These are phyloP conservation scores for Ceratocystis variospora DNA, from an alignment of 2,329 filamentous ascomycete genomes.

Conservation along the genomic window DNA sequence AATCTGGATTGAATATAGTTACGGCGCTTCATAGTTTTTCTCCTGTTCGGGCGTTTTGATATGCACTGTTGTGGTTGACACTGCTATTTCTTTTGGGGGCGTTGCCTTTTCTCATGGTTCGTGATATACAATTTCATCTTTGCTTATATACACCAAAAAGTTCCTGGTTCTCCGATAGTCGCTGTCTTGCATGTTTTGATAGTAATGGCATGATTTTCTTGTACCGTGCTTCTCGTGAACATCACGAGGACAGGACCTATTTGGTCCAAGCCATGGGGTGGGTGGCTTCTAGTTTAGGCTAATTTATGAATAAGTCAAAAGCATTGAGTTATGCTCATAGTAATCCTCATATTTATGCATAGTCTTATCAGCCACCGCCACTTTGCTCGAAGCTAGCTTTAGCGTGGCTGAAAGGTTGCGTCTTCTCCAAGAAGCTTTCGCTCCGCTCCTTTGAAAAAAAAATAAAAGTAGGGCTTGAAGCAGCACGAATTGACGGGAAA, in stretches of 20 bases:
- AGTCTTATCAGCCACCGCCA: not conserved
- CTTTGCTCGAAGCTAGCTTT: not conserved
- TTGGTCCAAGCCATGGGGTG: not conserved
- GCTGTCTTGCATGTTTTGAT: not conserved
- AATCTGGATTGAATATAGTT: not conserved
- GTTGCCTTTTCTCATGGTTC: not conserved
- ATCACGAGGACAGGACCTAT: not conserved
- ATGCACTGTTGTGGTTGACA: not conserved
- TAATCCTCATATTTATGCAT: not conserved
- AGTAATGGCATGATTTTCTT: not conserved
- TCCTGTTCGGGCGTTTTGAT: not conserved
- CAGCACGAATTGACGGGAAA: not conserved
- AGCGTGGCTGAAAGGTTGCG: not conserved
- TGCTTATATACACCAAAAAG: not conserved
- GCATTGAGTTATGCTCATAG: not conserved
- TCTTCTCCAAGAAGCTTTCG: not conserved
- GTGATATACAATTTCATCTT: not conserved
- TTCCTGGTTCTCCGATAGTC: not conserved
- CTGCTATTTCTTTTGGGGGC: not conserved
- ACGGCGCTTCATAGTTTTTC: not conserved
- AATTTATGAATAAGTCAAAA: not conserved
- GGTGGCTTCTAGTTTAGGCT: not conserved
- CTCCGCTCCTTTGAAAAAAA: not conserved
- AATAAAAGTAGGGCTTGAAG: not conserved
- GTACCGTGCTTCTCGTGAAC: not conserved